Conservation (phyloP, 768 basidiomycete species). For the Suillus tomentosus region DNA sequence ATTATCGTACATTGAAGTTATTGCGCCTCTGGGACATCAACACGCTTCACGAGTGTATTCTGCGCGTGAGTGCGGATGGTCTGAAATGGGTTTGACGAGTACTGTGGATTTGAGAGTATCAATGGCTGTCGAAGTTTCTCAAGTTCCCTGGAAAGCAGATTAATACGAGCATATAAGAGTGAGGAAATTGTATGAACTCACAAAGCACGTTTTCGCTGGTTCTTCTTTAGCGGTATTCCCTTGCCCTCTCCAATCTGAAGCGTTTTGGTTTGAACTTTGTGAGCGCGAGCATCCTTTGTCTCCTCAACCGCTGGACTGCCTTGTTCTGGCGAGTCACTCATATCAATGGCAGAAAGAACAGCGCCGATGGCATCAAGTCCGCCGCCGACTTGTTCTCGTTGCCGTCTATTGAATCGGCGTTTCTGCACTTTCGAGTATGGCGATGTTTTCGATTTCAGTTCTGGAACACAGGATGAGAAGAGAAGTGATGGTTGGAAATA, state of each 20-base stretch:
- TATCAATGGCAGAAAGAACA: constrained; percentile 57
- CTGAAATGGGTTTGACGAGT: constrained; percentile 69
- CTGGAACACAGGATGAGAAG: constrained; percentile 28
- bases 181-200: constrained; percentile 40
- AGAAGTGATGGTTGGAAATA: neutral
- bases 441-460: constrained; percentile 47
- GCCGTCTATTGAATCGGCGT: constrained; percentile 70
- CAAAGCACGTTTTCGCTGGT: constrained; percentile 71
- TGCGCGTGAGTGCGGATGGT: constrained; percentile 79
- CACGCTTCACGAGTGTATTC: constrained; percentile 70
- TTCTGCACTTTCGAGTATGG: constrained; percentile 75
- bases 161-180: constrained; percentile 3
- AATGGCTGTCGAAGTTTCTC: constrained; percentile 72
- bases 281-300: constrained; percentile 19
- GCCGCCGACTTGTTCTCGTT: constrained; percentile 57
- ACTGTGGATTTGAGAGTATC: constrained; percentile 66
- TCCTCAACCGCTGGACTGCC: constrained; percentile 20
- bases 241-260: constrained; percentile 73
- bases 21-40: constrained; percentile 15
- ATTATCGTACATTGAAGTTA: neutral
- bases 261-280: constrained; percentile 32
- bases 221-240: constrained; percentile 53
- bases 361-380: constrained; percentile 52
- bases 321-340: constrained; percentile 29
- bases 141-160: constrained; percentile 46